Evolutionary conservation across 768 basidiomycete species (phyloP).

Genomic region (Zangia roseola): DNA sequence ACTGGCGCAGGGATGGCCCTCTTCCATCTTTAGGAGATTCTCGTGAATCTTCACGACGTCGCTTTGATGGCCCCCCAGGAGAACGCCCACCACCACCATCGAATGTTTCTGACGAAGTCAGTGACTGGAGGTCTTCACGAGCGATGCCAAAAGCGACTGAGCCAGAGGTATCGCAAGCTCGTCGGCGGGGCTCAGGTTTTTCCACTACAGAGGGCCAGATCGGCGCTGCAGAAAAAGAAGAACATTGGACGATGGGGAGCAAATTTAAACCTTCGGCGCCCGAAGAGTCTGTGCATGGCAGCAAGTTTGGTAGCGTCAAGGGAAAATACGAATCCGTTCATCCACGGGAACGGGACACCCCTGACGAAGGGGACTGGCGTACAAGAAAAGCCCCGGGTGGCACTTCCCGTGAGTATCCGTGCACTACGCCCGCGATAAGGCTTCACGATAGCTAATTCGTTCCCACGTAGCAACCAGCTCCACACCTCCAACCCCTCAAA

Average conservation of each 20-base stretch:
- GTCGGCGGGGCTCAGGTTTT: constrained; percentile 60
- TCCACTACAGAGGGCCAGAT: constrained; percentile 41
- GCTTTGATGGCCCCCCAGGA: constrained; percentile 53
- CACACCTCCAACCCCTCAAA: constrained; percentile 79
- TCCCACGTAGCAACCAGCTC: constrained; percentile 56
- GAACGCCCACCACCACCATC: constrained; percentile 45
- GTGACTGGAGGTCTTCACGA: constrained; percentile 72
- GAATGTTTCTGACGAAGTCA: constrained; percentile 56
- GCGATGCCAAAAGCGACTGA: constrained; percentile 42
- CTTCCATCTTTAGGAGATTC: constrained; percentile 66
- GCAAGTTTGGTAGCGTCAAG: constrained; percentile 46
- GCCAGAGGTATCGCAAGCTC: constrained; percentile 44
- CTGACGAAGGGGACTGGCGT: constrained; percentile 78
- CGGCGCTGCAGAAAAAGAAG: constrained; percentile 72
- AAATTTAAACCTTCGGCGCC: constrained; percentile 62
- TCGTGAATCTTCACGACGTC: constrained; percentile 63
- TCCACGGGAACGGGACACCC: constrained; percentile 46
- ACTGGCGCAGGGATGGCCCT: constrained; percentile 88
- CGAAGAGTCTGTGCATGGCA: constrained; percentile 37
- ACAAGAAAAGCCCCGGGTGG: constrained; percentile 44
- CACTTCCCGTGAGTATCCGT: constrained; percentile 61
- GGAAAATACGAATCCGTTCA: constrained; percentile 56
- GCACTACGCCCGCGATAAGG: background rate
- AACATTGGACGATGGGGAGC: constrained; percentile 72
- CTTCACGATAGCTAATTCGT: constrained; percentile 10